A percentile compares a stretch with the other conserved stretches of the same genome.
phyloP scores from a whole-genome alignment of 2,329 filamentous ascomycete genomes.

The Xylaria digitata region DNA sequence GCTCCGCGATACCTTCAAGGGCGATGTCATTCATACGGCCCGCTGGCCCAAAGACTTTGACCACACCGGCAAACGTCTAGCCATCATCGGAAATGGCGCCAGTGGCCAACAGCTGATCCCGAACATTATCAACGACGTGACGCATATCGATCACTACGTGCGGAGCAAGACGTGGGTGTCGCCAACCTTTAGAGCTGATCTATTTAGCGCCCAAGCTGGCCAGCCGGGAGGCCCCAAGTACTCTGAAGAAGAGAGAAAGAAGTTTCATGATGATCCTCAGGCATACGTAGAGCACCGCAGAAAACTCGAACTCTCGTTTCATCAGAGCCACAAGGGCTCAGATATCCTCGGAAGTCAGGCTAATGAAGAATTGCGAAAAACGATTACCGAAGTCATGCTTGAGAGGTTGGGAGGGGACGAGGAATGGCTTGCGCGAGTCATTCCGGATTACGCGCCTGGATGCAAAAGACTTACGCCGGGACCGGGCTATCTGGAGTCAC shows the following conservation, averaged over 20 bases:
- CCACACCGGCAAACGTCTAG: slow-evolving; percentile 1
- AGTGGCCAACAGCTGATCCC: slow-evolving; percentile 10
- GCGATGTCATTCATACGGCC: slow-evolving; percentile 6
- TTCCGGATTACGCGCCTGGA: slow-evolving; percentile 8
- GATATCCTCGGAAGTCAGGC: slow-evolving; percentile 12
- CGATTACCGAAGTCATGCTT: slow-evolving; percentile 4
- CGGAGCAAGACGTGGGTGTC: slow-evolving; percentile 7
- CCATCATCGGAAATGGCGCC: slow-evolving; percentile 4
- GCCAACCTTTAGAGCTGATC: neutral
- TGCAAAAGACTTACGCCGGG: slow-evolving; percentile 5
- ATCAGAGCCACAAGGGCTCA: neutral
- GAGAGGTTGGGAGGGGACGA: slow-evolving; percentile 7
- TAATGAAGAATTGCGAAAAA: slow-evolving; percentile 4
- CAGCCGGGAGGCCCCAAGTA: slow-evolving; percentile 10
- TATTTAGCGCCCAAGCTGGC: slow-evolving; percentile 4
- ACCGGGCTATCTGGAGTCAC: neutral
- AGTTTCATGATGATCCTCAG: slow-evolving; percentile 3
- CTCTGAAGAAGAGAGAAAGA: slow-evolving; percentile 3
- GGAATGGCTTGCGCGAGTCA: slow-evolving; percentile 5
- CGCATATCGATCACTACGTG: slow-evolving; percentile 11
- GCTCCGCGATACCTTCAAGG: slow-evolving; percentile 4
- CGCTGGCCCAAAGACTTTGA: slow-evolving; percentile 7
- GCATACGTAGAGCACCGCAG: slow-evolving; percentile 7
- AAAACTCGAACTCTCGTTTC: slow-evolving; percentile 2
- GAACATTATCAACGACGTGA: slow-evolving; percentile 11